Evolutionary conservation across 2,329 filamentous ascomycete genomes (phyloP), one percentile per base, ranked within the genome.

Genomic region (Bipolaris victoriae): DNA sequence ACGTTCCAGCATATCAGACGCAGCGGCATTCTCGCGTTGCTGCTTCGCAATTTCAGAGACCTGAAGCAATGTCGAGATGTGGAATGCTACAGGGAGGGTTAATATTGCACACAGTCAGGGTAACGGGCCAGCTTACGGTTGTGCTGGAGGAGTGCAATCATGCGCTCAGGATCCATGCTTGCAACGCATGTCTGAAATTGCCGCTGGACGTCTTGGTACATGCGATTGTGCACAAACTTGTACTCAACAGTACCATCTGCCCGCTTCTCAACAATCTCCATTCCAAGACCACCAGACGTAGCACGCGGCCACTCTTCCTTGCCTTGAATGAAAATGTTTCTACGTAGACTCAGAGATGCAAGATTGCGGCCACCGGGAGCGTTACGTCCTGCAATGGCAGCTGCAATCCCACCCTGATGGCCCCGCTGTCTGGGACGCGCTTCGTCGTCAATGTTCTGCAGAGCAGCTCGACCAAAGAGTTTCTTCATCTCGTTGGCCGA

Each of bases 41-140:
- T 97, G 90, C 73, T 95, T 94, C 11, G 92, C 92, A 48, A 98
- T 90, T 73, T 92, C 91, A 60, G 91, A 96, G 26, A 96, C 92
- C 73, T 97, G 93, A 20, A 98, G 87, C n/a, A 98, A 84, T 2
- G 91, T 93, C 1, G 92, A 95, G 64, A 98, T 89, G 73, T 98
- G 93, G 74, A 97, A 98, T 3, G 94, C 84, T 86, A 57, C 36
- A 37, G 36, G n/a, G 50, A 43, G 9, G 22, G 48, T 76, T 61
- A 76, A 55, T 20, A 44, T 13, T n/a, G 29, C 45, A n/a, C 16
- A 26, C 16, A 20, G n/a, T 40, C 10, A 37, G 5, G 16, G n/a
- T 18, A 7, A 6, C 7, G 24, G 18, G 7, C 15, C 15, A 24
- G 76, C 78, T 71, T 69, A 81, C 75, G 90, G 67, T 92, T 88